Base-by-base conservation (phyloP, 768 basidiomycete genomes). In the Cubamyces lactineus region DNA sequence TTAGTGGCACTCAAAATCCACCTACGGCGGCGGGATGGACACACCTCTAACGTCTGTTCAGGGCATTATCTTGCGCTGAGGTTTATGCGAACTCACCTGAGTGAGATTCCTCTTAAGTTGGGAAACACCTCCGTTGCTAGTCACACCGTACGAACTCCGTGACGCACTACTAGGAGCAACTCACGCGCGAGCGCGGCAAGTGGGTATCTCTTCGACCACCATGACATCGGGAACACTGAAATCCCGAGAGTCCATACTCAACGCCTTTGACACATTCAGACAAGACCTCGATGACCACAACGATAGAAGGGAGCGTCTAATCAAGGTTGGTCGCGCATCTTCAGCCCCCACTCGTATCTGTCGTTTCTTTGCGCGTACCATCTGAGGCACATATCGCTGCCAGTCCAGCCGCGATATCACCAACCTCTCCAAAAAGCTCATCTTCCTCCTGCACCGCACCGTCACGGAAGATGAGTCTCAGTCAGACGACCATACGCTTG, bases 361-460 rank as follows among this genome's bases (percentile, higher is more conserved):
- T 65, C 24, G 4, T 23, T 39, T 46, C 42, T 5, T 17, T 42
- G 48, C 43, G 59, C 19, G 28, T 15, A 42, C 53, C 57, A 40
- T 41, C 62, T 52, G 48, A 45, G 39, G 21, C 38, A n/a, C 4
- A 19, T 47, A 15, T 43, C 40, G 38, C 5, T 24, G 34, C 54
- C 72, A 93, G 91, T 81, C 84, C 41, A 89, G 87, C 71, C 87
- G 96, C 39, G 95, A 97, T 75, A 84, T 94, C 53, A 98, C 96
- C 24, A 91, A 87, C 67, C 80, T 91, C 39, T 94, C 94, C 53
- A 99, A 99, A 75, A 96, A 93, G 76, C 80, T 87, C 66, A 98
- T 99, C 65, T 98, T 98, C 72, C 86, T 93, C 42, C 80, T 98
- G 4, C 96, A 98, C 70, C 89, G 94, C 52, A 77, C 87, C 61